Conservation (phyloP, 2,329 filamentous ascomycete genomes). For the Bipolaris oryzae region DNA sequence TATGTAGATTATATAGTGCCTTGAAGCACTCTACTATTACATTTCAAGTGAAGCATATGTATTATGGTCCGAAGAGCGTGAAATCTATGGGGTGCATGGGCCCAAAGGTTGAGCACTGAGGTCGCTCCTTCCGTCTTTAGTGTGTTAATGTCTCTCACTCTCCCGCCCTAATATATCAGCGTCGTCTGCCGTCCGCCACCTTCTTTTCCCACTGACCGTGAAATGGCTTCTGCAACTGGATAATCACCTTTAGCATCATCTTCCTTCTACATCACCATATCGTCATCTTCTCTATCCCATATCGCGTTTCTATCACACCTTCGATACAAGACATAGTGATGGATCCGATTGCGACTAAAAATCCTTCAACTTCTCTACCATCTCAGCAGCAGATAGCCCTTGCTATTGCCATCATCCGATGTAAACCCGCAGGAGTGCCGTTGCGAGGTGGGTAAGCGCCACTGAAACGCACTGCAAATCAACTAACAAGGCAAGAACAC, state of each 20-base stretch:
- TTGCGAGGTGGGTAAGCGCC: constrained; percentile 35
- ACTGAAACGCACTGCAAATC: too few relatives aligned
- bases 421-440: constrained; percentile 45
- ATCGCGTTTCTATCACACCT: background rate
- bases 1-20: constrained; percentile 13
- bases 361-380: constrained; percentile 16
- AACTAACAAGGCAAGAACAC: constrained; percentile 35
- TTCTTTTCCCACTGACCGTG: too few relatives aligned
- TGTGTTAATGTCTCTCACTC: background rate
- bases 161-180: background rate
- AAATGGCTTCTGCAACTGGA: background rate
- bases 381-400: constrained; percentile 39
- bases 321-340: constrained; percentile 1
- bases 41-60: background rate
- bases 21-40: background rate
- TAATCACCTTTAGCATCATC: background rate
- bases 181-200: too few relatives aligned
- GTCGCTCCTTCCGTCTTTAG: constrained; percentile 6
- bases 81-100: background rate
- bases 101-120: background rate
- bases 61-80: background rate
- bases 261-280: background rate
- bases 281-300: background rate
- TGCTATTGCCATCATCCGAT: constrained; percentile 46
- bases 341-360: constrained; percentile 4